These are phyloP conservation scores for Aulographum hederae DNA, from an alignment of 2,329 filamentous ascomycete genomes.

Conservation along the genomic window DNA sequence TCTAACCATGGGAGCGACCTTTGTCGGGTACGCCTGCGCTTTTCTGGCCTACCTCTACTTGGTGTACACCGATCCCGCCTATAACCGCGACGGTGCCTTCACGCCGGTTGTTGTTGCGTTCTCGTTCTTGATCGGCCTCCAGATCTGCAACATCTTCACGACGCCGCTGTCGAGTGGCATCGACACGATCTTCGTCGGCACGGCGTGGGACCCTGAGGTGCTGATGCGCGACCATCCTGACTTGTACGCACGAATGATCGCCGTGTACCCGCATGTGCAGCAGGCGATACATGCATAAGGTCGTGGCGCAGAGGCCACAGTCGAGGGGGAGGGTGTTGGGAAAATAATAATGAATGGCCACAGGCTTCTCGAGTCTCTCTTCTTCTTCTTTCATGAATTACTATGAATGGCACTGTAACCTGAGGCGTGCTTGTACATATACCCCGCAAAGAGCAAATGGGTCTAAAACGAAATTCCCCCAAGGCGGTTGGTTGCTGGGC, in stretches of 20 bases:
- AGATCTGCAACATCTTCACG: constrained; percentile 78
- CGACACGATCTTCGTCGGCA: constrained; percentile 78
- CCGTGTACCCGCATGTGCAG: constrained; percentile 71
- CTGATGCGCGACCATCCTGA: constrained; percentile 67
- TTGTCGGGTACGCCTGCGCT: constrained; percentile 68
- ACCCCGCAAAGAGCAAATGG: too few relatives aligned
- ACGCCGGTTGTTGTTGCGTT: constrained; percentile 69
- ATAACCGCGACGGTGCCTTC: constrained; percentile 50
- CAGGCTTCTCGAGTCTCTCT: too few relatives aligned
- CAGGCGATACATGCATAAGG: constrained; percentile 48
- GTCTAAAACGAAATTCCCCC: too few relatives aligned
- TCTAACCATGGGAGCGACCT: constrained; percentile 58
- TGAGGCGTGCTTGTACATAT: too few relatives aligned
- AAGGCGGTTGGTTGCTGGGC: too few relatives aligned
- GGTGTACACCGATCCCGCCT: constrained; percentile 58
- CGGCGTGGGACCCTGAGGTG: constrained; percentile 49
- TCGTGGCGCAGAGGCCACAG: too few relatives aligned
- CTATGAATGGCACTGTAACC: too few relatives aligned
- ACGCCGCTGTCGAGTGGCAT: constrained; percentile 78
- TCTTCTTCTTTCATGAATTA: too few relatives aligned
- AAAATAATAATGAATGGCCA: too few relatives aligned
- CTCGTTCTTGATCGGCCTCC: constrained; percentile 74
- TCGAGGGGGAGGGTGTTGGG: too few relatives aligned
- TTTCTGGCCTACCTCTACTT: constrained; percentile 79
- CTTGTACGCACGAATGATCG: constrained; percentile 60